These are phyloP conservation scores for Emmonsiellopsis sp. DNA, from an alignment of 2,329 filamentous ascomycete species.

Conservation along the genomic window DNA sequence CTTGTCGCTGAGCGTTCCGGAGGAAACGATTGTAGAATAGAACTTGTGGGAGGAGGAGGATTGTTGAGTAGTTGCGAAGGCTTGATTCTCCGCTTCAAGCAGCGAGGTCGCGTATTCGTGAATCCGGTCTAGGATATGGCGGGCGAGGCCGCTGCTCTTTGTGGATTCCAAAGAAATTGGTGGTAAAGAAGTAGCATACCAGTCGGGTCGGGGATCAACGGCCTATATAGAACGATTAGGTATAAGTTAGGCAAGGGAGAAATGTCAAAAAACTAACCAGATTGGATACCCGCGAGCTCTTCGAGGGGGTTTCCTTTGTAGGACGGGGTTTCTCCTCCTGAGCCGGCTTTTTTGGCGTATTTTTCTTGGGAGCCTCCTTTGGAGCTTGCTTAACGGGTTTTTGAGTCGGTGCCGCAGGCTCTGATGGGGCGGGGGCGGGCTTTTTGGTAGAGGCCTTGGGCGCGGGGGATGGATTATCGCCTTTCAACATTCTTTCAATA, in stretches of 20 bases:
- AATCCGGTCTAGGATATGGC: conserved; percentile 47
- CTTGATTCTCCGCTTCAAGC: conserved; percentile 65
- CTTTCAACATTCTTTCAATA: conserved; percentile 21
- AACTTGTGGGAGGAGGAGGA: conserved; percentile 80
- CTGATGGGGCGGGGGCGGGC: neutral
- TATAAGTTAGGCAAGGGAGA: neutral
- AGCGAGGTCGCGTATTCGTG: conserved; percentile 61
- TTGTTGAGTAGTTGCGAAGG: conserved; percentile 63
- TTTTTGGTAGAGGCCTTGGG: neutral
- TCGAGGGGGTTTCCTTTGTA: conserved; percentile 2
- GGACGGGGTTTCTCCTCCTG: conserved; percentile 21
- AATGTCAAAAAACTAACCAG: conserved; percentile 18
- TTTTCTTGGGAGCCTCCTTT: neutral
- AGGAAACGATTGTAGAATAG: conserved; percentile 92
- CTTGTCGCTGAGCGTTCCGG: conserved; percentile 92
- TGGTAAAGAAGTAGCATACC: conserved; percentile 53
- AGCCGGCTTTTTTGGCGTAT: conserved; percentile 15
- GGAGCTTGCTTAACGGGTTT: neutral
- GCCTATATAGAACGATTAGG: conserved; percentile 33
- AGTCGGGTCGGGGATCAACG: conserved; percentile 56
- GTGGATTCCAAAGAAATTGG: conserved; percentile 39
- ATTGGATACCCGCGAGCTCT: conserved; percentile 12
- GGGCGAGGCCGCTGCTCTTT: conserved; percentile 38
- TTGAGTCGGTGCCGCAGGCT: neutral
- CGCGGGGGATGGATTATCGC: conserved; percentile 17